A percentile compares a stretch with the other conserved stretches of the same genome.
Evolutionary conservation across 441 rosid species (phyloP).

Genomic region (Mallotus repandus): DNA sequence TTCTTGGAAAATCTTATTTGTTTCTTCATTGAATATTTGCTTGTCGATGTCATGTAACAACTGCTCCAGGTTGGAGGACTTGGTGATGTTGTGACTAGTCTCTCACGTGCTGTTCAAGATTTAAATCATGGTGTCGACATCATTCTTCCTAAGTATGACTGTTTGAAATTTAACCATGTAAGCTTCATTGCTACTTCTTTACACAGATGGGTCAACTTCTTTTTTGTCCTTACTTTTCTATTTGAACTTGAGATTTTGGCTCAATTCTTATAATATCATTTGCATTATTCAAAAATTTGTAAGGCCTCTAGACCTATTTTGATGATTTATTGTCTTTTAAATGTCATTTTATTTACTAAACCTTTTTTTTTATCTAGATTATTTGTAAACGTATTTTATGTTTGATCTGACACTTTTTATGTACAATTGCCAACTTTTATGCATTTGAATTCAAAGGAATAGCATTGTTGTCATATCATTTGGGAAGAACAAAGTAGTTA

Average conservation of each 20-base stretch:
- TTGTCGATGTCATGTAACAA: constrained; percentile 17
- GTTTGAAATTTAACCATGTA: constrained; percentile 74
- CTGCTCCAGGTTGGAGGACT: constrained; percentile 91
- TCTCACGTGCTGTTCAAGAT: constrained; percentile 97
- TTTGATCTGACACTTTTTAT: neutral
- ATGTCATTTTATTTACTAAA: too few species aligned
- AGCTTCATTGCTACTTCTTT: constrained; percentile 40
- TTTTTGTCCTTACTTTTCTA: neutral
- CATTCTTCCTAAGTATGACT: constrained; percentile 90
- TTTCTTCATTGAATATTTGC: neutral
- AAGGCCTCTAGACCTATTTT: too few species aligned
- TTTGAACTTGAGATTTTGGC: neutral
- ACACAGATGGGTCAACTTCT: constrained; percentile 1
- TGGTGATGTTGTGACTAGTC: constrained; percentile 96
- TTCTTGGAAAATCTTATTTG: neutral
- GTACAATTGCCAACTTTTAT: neutral
- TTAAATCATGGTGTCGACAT: constrained; percentile 82
- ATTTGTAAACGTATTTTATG: neutral
- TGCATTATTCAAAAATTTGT: neutral
- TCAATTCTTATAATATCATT: neutral
- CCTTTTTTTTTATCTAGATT: too few species aligned
- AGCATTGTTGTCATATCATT: neutral
- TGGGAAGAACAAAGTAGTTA: neutral
- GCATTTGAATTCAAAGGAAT: neutral
- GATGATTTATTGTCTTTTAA: too few species aligned